Evolutionary conservation across 192 early-diverging fungal genomes (phyloP).

Genomic region (Backusella luteola): DNA sequence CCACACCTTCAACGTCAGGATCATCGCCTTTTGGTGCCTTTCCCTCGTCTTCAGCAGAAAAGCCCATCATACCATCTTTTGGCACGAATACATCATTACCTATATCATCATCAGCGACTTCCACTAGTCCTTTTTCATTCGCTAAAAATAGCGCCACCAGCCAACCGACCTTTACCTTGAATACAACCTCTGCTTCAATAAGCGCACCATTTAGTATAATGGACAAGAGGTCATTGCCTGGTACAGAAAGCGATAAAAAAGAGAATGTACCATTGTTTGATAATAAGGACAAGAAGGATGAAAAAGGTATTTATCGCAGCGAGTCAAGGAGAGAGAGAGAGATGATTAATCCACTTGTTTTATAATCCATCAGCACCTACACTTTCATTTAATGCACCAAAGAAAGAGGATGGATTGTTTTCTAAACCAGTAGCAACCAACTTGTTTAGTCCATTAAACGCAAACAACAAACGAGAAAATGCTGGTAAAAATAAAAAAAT

Average conservation of each 20-base stretch:
- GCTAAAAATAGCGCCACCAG: neutral
- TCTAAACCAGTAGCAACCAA: neutral
- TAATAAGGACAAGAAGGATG: neutral
- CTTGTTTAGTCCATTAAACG: neutral
- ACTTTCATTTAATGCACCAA: neutral
- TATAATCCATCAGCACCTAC: neutral
- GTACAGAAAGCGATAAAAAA: neutral
- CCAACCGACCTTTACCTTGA: neutral
- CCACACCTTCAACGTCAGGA: neutral
- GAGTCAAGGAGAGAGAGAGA: neutral
- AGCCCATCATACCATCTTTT: neutral
- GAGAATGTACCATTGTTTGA: neutral
- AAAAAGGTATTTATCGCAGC: neutral
- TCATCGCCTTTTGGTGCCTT: neutral
- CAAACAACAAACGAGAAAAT: neutral
- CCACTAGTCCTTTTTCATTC: neutral
- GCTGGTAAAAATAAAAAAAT: neutral
- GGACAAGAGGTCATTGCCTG: neutral
- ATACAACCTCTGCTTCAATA: neutral
- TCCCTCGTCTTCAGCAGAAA: neutral
- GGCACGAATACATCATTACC: neutral
- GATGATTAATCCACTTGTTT: neutral
- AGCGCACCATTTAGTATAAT: neutral
- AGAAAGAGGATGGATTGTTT: neutral
- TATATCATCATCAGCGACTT: neutral